Base-by-base conservation (phyloP, 208 protist genomes). In the Leishmania tropica region DNA sequence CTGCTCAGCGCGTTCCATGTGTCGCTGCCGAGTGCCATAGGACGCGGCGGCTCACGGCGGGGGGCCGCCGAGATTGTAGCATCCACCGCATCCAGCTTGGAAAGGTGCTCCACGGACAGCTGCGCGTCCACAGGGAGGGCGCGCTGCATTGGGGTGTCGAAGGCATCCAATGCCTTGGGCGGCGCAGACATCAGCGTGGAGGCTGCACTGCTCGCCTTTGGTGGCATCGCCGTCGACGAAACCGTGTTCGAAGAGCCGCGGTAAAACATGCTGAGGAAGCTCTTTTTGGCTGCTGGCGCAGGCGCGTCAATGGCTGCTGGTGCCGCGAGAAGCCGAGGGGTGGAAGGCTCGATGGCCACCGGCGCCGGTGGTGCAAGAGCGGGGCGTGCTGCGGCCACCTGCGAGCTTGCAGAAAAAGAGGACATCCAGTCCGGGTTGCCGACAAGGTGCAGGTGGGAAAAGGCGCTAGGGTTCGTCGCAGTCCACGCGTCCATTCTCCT, bases 371-470 rank as follows among this genome's bases (percentile, higher is more conserved):
- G 65, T 19, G 70, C 83, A 56, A 78, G 65, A 67, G 75, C 65
- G 15, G 77, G 65, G 56, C 78, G 76, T 8, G 76, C 82, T 31
- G 70, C 65, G 8, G 72, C 80, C 47, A 79, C 81, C 53, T 81
- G 75, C 51, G 83, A 67, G 67, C 42, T 83, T 35, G 60, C 82
- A 28, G 84, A 84, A 67, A 94, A 85, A 8, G 89, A 88, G 4
- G 85, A 79, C 76, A 92, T 88, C 91, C 91, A 94, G 74, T 94
- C 91, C 10, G 84, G 87, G 84, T 89, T 94, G 70, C 85, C 81
- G 53, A 84, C 80, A 51, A 90, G 86, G 71, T 90, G 91, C n/a
- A 92, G 78, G 24, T 84, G 84, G 1, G 88, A 77, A 53, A 90
- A 88, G 51, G 75, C 77, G 75, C 87, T 53, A 62, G 64, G 81